Evolutionary conservation across 805 yeast species (phyloP), one percentile per base, ranked within the genome.

Genomic region (Torulaspora quercuum): DNA sequence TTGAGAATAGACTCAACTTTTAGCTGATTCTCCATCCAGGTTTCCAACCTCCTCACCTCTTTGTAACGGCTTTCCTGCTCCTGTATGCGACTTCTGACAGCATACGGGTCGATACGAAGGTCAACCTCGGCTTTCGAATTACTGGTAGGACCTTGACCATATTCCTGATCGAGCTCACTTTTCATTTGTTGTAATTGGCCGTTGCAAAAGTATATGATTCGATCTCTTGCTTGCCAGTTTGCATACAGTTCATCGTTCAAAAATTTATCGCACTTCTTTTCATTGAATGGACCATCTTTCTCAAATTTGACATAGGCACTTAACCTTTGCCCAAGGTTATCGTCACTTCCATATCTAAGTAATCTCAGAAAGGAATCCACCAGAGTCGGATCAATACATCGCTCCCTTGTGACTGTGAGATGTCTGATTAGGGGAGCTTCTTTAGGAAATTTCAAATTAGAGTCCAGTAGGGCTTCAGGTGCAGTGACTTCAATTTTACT

Each of bases 101-200:
- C 73, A 45, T 76, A 76, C 1, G 81, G 80, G 48, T 76, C 78
- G 4, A 70, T 45, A 18, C 75, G 53, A 4, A 59, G 50, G 19
- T 59, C 57, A 26, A 55, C 45, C 44, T 43, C 40, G 9, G 46
- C 41, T 11, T 33, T 20, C 42, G 45, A 45, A 39, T 51, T 29
- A 37, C 57, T 28, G 41, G 58, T 9, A 29, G 33, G 15, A 13
- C 50, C 34, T 18, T 41, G 39, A 39, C 44, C 45, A 29, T 42
- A 35, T 25, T 55, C 45, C 1, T 45, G 41, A 12, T 62, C 59
- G 3, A 64, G 44, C 19, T 65, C 69, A 2, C 33, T 15, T 29
- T 59, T 51, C 57, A 68, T 44, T 6, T 41, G 33, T 1, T 41
- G 37, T 6, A 63, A 54, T 44, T 64, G 68, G 2, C 40, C 17